phyloP scores from a whole-genome alignment of 2,329 filamentous ascomycete species.

The Talaromyces funiculosus region DNA sequence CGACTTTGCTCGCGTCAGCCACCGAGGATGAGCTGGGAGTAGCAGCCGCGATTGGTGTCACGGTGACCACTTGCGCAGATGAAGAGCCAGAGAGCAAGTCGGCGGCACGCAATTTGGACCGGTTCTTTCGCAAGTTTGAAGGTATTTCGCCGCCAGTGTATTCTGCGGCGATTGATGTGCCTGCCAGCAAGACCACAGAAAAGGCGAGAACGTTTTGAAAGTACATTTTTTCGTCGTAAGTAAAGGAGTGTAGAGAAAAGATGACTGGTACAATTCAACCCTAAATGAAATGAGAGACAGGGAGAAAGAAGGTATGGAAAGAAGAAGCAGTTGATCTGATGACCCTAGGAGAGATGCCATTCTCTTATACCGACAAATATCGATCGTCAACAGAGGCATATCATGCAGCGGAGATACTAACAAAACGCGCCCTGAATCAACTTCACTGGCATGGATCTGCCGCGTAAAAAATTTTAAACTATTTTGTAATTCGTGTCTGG shows the following conservation, averaged over 20 bases:
- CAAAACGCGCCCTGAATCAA: not conserved
- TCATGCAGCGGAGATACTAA: not conserved
- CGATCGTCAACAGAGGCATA: not conserved
- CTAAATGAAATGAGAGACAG: conserved; percentile 3
- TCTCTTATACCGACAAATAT: conserved; percentile 9
- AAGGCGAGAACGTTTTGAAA: conserved; percentile 8
- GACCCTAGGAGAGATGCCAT: not conserved
- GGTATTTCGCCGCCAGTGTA: conserved; percentile 9
- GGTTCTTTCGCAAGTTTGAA: not conserved
- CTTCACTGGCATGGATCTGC: conserved; percentile 13
- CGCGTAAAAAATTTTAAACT: not conserved
- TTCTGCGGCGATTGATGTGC: conserved; percentile 9
- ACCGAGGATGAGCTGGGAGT: not conserved
- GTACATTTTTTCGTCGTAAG: conserved; percentile 7
- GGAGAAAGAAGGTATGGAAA: not conserved
- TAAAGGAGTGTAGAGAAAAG: not conserved
- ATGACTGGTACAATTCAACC: not conserved
- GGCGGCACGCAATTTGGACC: not conserved
- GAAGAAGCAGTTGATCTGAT: not conserved
- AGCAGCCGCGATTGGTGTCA: not conserved
- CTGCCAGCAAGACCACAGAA: conserved; percentile 11
- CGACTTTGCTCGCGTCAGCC: not conserved
- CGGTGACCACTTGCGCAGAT: not conserved
- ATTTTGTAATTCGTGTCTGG: not conserved
- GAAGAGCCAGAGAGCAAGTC: not conserved